These are phyloP conservation scores for Sarocladium strictum DNA, from an alignment of 2,329 filamentous ascomycete genomes.

Conservation along the genomic window DNA sequence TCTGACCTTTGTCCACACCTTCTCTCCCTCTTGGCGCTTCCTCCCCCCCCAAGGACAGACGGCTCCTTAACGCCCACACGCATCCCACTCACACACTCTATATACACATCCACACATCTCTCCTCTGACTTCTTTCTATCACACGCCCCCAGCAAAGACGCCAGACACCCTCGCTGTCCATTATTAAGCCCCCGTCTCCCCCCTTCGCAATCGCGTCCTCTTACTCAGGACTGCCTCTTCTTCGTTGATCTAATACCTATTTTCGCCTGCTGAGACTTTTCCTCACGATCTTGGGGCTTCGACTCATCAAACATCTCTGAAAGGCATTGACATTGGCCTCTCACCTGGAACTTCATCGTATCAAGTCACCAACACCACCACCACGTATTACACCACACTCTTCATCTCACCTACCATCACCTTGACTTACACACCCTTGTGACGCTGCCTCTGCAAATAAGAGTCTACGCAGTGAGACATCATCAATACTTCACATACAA, in stretches of 20 bases:
- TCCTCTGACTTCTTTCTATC: not conserved
- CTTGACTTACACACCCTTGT: not conserved
- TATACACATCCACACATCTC: not conserved
- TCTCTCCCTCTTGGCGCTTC: too few species aligned
- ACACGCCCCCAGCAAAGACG: slow-evolving; percentile 2
- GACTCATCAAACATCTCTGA: not conserved
- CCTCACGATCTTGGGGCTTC: not conserved
- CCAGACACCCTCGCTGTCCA: slow-evolving; percentile 12
- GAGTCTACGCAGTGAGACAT: too few species aligned
- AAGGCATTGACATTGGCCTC: too few species aligned
- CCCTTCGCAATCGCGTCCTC: not conserved
- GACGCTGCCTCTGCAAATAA: too few species aligned
- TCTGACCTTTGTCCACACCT: slow-evolving; percentile 2
- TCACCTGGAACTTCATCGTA: too few species aligned
- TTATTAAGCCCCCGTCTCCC: slow-evolving; percentile 21
- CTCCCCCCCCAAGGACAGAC: not conserved
- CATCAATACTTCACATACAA: slow-evolving; percentile 30
- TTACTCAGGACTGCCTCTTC: slow-evolving; percentile 1
- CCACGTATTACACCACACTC: too few species aligned
- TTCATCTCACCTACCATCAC: not conserved
- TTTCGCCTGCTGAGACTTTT: not conserved
- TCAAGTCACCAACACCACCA: too few species aligned
- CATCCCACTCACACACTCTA: not conserved
- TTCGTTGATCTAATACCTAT: not conserved
- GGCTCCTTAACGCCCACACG: not conserved